These are phyloP conservation scores for Pseudogymnoascus sp. DNA, from an alignment of 2,329 filamentous ascomycete genomes.

Conservation along the genomic window DNA sequence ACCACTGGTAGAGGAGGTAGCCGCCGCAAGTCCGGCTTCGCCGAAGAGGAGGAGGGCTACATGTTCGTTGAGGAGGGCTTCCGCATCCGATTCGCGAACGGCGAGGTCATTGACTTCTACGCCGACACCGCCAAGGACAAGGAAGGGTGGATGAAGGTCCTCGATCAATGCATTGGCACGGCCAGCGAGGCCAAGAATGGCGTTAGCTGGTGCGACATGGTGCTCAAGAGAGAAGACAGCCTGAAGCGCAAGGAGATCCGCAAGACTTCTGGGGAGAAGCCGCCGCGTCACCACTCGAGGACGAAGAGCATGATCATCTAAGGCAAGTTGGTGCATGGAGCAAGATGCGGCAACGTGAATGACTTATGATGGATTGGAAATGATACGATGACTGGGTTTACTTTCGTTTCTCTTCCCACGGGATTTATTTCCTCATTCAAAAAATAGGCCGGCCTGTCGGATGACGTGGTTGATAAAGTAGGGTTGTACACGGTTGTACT, in stretches of 20 bases:
- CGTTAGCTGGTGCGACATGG: constrained; percentile 59
- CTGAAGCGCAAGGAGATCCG: constrained; percentile 18
- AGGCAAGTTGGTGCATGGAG: background rate
- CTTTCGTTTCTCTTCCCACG: constrained; percentile 7
- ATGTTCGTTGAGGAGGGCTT: constrained; percentile 99
- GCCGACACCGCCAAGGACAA: constrained; percentile 83
- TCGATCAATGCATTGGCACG: constrained; percentile 59
- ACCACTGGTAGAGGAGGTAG: constrained; percentile 67
- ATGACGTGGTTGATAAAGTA: constrained; percentile 9
- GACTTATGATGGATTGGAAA: constrained; percentile 6
- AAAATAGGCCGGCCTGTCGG: constrained; percentile 3
- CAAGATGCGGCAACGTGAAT: background rate
- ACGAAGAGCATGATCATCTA: constrained; percentile 28
- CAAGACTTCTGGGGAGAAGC: constrained; percentile 10
- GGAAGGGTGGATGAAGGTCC: constrained; percentile 87
- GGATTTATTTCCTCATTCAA: constrained; percentile 3
- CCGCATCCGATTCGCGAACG: constrained; percentile 96
- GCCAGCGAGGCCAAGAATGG: constrained; percentile 39
- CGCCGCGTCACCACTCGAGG: constrained; percentile 21
- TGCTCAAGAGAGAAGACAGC: constrained; percentile 52
- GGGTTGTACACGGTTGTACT: background rate
- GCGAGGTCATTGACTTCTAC: constrained; percentile 97
- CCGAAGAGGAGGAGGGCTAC: constrained; percentile 97
- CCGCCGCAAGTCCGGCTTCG: constrained; percentile 88
- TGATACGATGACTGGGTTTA: constrained; percentile 10